Evolutionary conservation across 768 basidiomycete genomes (phyloP), one percentile per base, ranked within the genome.

Genomic region (Boletus barrowsii): DNA sequence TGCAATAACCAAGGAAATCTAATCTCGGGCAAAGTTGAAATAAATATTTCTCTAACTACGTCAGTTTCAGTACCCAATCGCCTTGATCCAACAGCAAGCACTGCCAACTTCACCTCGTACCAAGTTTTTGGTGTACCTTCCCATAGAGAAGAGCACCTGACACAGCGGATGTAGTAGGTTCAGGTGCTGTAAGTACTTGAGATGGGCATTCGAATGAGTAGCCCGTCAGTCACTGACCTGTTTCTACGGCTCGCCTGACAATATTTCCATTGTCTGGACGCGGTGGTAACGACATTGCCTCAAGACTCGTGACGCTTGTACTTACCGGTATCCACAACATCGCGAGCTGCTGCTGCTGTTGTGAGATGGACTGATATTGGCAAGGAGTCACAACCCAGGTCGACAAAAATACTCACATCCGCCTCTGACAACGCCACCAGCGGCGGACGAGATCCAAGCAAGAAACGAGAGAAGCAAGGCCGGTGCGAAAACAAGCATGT

Each of bases 401-500:
- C 37, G 9, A 45, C 11, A 18, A 35, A 11, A 9, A 24, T 39
- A 41, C 58, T 10, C 18, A 63, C 64, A 56, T 58, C 29, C 18
- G 24, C 32, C 22, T 54, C 29, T 40, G 22, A 60, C 20, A 18
- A 49, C 33, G 15, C 54, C 47, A 2, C 53, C 58, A 18, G 43
- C 42, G 32, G 44, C 56, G 14, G 29, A 58, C 24, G 55, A 55
- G n/a, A 42, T 40, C 39, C 56, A 32, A 15, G 40, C 46, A 33
- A 66, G 51, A 29, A 66, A 30, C 7, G 48, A 58, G 24, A 63
- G 35, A 29, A 62, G n/a, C 36, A 51, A 41, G 30, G 37, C 10
- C 20, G 56, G 56, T 30, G 53, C 30, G 13, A 60, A 51, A 22
- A 51, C 45, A 15, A 50, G 45, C 64, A 66, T 63, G 40, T 20